phyloP scores from a whole-genome alignment of 1,284 basidiomycete species.

The Sanguinoderma infundibulare region DNA sequence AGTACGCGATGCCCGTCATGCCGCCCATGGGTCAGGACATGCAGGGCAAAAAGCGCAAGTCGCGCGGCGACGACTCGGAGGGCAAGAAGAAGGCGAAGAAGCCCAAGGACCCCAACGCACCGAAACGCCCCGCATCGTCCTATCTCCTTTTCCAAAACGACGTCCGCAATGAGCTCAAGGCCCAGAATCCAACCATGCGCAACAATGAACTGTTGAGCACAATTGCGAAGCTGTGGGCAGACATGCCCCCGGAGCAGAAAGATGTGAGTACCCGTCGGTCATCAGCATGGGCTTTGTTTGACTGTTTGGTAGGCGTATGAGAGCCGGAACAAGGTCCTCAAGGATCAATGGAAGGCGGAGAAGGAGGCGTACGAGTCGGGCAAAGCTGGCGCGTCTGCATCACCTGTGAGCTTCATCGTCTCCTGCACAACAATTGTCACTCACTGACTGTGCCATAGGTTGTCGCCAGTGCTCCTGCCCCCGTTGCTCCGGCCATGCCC shows the following conservation, averaged over 20 bases:
- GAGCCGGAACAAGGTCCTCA: constrained; percentile 38
- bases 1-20: constrained; percentile 27
- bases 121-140: constrained; percentile 92
- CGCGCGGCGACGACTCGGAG: constrained; percentile 43
- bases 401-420: constrained; percentile 11
- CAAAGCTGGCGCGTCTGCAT: constrained; percentile 16
- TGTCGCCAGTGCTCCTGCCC: not conserved
- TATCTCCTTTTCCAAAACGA: constrained; percentile 98
- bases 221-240: constrained; percentile 79
- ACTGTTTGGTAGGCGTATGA: constrained; percentile 40
- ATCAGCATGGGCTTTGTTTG: no score
- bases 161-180: constrained; percentile 76
- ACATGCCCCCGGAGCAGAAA: constrained; percentile 71
- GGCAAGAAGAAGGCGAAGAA: constrained; percentile 58
- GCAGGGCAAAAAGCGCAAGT: constrained; percentile 55
- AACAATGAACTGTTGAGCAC: constrained; percentile 77
- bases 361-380: constrained; percentile 37
- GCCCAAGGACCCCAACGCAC: constrained; percentile 89
- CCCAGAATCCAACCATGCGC: constrained; percentile 63
- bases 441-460: not conserved
- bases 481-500: not conserved
- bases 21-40: constrained; percentile 29
- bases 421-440: not conserved
- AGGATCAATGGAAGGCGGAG: constrained; percentile 40
- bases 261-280: constrained; percentile 52